Conservation (phyloP, 2,329 filamentous ascomycete species). For the Neopestalotiopsis clavispora region DNA sequence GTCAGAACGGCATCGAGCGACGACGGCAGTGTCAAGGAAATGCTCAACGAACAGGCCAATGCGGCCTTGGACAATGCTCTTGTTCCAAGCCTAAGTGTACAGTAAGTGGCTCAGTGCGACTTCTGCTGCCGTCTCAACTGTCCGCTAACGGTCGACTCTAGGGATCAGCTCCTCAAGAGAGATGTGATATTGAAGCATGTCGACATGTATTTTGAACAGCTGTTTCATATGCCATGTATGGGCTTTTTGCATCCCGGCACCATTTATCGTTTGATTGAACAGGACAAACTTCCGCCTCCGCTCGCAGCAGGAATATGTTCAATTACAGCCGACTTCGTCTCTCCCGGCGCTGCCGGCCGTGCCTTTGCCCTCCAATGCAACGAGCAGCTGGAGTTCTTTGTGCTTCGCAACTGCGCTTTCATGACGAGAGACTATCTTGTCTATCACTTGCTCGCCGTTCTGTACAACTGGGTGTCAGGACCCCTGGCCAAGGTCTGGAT, state of each 20-base stretch:
- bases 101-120: slow-evolving; percentile 28
- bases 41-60: neutral
- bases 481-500: slow-evolving; percentile 22
- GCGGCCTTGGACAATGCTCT: slow-evolving; percentile 11
- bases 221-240: slow-evolving; percentile 44
- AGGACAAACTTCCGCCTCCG: slow-evolving; percentile 39
- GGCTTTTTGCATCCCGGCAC: slow-evolving; percentile 43
- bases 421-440: slow-evolving; percentile 18
- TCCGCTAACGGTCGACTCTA: slow-evolving; percentile 8
- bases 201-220: slow-evolving; percentile 43
- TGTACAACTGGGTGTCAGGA: slow-evolving; percentile 22
- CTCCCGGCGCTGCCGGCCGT: slow-evolving; percentile 35
- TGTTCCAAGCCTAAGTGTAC: slow-evolving; percentile 9
- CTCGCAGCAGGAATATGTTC: slow-evolving; percentile 45
- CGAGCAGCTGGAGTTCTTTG: slow-evolving; percentile 43
- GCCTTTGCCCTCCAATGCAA: slow-evolving; percentile 44
- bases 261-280: slow-evolving; percentile 41
- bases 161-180: slow-evolving; percentile 39
- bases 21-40: slow-evolving; percentile 1
- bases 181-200: slow-evolving; percentile 42
- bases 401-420: slow-evolving; percentile 44
- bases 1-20: slow-evolving; percentile 4
- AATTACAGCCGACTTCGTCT: slow-evolving; percentile 41
- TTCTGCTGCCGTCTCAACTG: neutral
- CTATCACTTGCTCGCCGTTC: slow-evolving; percentile 15